Evolutionary conservation across 495 filamentous ascomycete genomes (phyloP).

Genomic region (Penicillium paradoxum): DNA sequence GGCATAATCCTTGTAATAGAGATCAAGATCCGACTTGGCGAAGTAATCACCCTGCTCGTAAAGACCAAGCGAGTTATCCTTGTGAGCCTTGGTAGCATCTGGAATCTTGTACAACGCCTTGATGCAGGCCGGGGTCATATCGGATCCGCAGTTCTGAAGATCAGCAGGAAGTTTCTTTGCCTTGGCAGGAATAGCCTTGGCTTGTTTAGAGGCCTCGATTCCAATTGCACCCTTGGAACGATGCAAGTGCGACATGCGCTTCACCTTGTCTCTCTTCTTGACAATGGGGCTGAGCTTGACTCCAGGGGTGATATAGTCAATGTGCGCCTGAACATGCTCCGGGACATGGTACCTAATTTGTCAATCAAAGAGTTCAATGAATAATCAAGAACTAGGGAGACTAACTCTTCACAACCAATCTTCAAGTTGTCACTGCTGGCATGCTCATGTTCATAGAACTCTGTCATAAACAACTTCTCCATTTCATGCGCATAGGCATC

Average conservation of each 20-base stretch:
- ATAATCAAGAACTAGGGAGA: not conserved
- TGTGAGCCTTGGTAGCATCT: conserved; percentile 26
- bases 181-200: conserved; percentile 12
- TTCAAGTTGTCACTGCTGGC: conserved; percentile 34
- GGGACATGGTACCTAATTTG: conserved; percentile 50
- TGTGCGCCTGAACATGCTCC: conserved; percentile 41
- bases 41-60: conserved; percentile 47
- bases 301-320: conserved; percentile 58
- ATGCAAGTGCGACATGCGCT: conserved; percentile 19
- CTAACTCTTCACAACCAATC: conserved; percentile 45
- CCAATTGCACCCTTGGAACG: conserved; percentile 9
- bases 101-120: conserved; percentile 51
- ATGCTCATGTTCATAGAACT: conserved; percentile 57
- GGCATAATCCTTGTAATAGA: conserved; percentile 50
- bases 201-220: not conserved
- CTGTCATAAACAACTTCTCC: conserved; percentile 52
- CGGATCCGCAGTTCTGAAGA: conserved; percentile 33
- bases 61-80: conserved; percentile 50
- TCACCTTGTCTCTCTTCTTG: conserved; percentile 22
- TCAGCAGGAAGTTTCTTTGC: conserved; percentile 14
- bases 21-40: conserved; percentile 52
- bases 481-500: conserved; percentile 51
- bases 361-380: not conserved
- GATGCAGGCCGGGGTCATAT: conserved; percentile 52
- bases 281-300: conserved; percentile 38